A percentile compares a stretch with the other conserved stretches of the same genome.
Evolutionary conservation across 805 yeast genomes (phyloP).

Genomic region (Lachancea dasiensis): DNA sequence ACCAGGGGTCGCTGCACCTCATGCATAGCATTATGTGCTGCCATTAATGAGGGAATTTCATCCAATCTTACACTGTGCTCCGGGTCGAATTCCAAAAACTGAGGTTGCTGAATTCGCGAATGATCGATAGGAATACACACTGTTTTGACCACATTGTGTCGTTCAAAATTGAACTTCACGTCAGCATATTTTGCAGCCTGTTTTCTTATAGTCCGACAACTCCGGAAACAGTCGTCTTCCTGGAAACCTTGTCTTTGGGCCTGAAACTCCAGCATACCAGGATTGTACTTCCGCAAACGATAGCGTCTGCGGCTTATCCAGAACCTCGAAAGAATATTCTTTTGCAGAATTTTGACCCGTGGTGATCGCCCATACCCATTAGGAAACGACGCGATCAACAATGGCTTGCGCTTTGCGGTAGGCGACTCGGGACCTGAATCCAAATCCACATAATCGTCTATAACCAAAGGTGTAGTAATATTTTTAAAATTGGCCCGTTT

Average conservation of each 20-base stretch:
- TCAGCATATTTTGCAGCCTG: conserved; percentile 25
- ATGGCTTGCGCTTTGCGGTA: conserved; percentile 21
- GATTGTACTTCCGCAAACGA: conserved; percentile 19
- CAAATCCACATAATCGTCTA: conserved; percentile 18
- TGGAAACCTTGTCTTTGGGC: neutral
- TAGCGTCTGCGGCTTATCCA: conserved; percentile 25
- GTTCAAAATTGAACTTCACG: conserved; percentile 25
- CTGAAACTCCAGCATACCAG: conserved; percentile 10
- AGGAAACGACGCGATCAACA: conserved; percentile 27
- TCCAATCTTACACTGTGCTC: conserved; percentile 17
- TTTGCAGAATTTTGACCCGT: conserved; percentile 21
- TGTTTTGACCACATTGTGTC: conserved; percentile 23
- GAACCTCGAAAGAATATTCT: conserved; percentile 18
- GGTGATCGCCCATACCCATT: conserved; percentile 28
- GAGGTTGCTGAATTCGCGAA: conserved; percentile 7
- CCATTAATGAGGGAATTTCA: conserved; percentile 15
- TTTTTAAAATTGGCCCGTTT: neutral
- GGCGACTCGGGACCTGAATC: conserved; percentile 8
- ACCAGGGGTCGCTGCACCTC: neutral
- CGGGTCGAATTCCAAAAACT: conserved; percentile 17
- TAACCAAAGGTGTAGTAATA: conserved; percentile 12
- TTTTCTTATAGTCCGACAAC: conserved; percentile 21
- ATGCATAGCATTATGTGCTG: neutral
- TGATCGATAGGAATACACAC: conserved; percentile 9
- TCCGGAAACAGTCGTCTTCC: conserved; percentile 18